Conservation (phyloP, 441 rosid species). For the Erodium moschatum region DNA sequence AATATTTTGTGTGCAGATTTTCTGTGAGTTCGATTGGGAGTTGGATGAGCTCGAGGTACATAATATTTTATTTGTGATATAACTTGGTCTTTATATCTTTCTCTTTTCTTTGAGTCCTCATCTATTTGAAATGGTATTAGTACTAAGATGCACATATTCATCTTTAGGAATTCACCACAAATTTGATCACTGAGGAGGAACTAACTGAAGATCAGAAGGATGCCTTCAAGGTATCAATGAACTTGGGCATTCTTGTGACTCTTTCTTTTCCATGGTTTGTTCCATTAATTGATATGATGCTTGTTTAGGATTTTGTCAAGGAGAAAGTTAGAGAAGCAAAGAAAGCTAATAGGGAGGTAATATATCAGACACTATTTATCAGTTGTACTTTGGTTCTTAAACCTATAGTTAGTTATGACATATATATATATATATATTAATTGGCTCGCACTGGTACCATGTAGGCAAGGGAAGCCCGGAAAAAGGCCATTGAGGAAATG, state of each 20-base stretch:
- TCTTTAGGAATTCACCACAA: constrained; percentile 56
- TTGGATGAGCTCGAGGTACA: constrained; percentile 73
- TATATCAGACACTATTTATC: background rate
- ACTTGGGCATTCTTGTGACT: constrained; percentile 4
- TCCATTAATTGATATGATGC: background rate
- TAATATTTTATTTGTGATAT: constrained; percentile 9
- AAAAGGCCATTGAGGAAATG: constrained; percentile 52
- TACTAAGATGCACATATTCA: constrained; percentile 18
- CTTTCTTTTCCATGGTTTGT: background rate
- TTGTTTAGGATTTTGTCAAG: constrained; percentile 58
- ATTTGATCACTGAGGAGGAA: constrained; percentile 51
- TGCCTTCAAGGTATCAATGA: constrained; percentile 53
- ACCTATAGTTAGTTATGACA: background rate
- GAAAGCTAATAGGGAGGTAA: constrained; percentile 77
- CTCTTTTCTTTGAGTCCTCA: background rate
- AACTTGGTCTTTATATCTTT: background rate
- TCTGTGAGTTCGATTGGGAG: constrained; percentile 92
- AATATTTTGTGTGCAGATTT: constrained; percentile 46
- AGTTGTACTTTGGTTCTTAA: background rate
- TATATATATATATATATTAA: background rate
- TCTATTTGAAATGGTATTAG: background rate
- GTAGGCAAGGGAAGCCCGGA: constrained; percentile 70
- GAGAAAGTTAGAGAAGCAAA: constrained; percentile 80
- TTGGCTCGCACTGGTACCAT: constrained; percentile 1
- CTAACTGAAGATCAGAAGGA: constrained; percentile 71